phyloP scores from a whole-genome alignment of 1,284 basidiomycete species.

The Ceratobasidium papillatum region DNA sequence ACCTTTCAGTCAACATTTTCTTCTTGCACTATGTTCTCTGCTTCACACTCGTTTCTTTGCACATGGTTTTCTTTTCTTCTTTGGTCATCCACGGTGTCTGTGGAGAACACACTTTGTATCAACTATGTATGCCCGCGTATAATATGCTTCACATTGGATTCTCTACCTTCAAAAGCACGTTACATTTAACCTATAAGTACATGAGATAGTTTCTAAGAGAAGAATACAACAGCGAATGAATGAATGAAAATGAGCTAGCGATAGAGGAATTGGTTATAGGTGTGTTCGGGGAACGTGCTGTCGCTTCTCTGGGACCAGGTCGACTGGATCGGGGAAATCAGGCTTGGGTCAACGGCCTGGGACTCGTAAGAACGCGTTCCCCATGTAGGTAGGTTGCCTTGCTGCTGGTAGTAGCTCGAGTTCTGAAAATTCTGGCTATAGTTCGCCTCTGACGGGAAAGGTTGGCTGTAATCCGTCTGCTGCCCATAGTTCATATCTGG shows the following conservation, averaged over 20 bases:
- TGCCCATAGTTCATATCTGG: background rate
- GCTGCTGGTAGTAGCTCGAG: no score
- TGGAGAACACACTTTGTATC: conserved; percentile 14
- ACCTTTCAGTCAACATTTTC: background rate
- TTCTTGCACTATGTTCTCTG: background rate
- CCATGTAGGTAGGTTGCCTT: background rate
- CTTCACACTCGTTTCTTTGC: background rate
- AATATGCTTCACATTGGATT: background rate
- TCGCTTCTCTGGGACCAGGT: background rate
- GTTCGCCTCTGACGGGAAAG: no score
- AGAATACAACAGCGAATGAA: background rate
- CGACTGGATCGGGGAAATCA: background rate
- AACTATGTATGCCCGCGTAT: conserved; percentile 35
- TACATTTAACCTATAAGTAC: background rate
- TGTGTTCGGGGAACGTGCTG: background rate
- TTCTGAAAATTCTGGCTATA: no score
- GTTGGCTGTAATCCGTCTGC: no score
- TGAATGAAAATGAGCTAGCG: background rate
- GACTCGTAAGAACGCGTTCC: background rate
- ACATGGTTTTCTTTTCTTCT: background rate
- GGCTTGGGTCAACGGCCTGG: background rate
- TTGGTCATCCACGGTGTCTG: background rate
- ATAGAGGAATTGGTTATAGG: background rate
- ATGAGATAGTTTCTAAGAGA: background rate
- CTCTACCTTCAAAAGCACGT: background rate